Conservation (phyloP, 2,329 filamentous ascomycete species). For the Plectosphaerella plurivora region DNA sequence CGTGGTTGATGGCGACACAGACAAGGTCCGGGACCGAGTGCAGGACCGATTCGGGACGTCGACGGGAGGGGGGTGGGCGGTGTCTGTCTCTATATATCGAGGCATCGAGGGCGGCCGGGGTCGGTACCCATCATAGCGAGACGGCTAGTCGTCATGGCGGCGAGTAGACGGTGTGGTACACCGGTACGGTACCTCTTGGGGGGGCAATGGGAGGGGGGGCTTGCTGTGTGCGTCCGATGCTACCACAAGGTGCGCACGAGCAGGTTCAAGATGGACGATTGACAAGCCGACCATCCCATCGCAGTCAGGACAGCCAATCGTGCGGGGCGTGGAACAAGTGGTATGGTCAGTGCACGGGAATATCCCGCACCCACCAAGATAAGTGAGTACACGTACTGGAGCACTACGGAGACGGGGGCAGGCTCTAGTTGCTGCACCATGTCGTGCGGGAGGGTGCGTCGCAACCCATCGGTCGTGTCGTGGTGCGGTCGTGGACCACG, state of each 20-base stretch:
- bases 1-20: neutral
- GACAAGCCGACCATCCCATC: slow-evolving; percentile 4
- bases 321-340: slow-evolving; percentile 10
- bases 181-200: neutral
- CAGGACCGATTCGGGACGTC: neutral
- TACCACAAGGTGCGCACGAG: neutral
- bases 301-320: slow-evolving; percentile 5
- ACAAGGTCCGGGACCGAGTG: neutral
- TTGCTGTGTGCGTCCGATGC: neutral
- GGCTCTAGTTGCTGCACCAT: slow-evolving; percentile 4
- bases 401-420: neutral
- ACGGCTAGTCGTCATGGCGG: too few species aligned
- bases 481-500: neutral
- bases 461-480: neutral
- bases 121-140: too few species aligned
- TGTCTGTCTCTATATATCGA: too few species aligned
- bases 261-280: too few species aligned
- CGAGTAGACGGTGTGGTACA: neutral
- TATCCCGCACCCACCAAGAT: slow-evolving; percentile 6
- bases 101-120: too few species aligned
- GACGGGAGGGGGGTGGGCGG: too few species aligned
- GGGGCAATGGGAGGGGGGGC: too few species aligned
- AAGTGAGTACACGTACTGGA: neutral
- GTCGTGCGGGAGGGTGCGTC: neutral
- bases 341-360: slow-evolving; percentile 9